Evolutionary conservation across 805 yeast species (phyloP), one percentile per base, ranked within the genome.

Genomic region (Wickerhamomyces rabaulensis): DNA sequence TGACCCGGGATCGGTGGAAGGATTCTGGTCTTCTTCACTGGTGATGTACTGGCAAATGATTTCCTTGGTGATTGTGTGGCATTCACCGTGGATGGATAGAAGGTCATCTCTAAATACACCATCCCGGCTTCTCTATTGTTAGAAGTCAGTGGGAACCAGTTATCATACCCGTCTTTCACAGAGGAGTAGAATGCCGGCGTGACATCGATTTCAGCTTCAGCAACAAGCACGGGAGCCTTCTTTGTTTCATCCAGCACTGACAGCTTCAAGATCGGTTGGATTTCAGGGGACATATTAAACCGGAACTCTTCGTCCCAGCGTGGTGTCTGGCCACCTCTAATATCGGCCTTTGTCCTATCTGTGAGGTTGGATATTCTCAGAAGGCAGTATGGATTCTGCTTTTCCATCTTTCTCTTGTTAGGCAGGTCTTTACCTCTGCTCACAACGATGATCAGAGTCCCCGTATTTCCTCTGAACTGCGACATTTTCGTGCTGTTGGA

Each of bases 261-360:
- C 2, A 94, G 69, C 50, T 80, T 79, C 67, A 94, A 63, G 0
- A 73, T 50, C 2, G 89, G 84, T 43, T 75, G 79, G 23, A 83
- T 72, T 33, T 82, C 85, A 8, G 86, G 75, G 1, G 81, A 73
- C 22, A 88, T 69, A 35, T 76, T 76, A 58, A 86, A 87, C 54
- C 87, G 69, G 47, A 85, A 71, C 52, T 87, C 89, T 50, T 81
- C 81, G 49, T 87, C 82, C 88, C 97, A 94, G 19, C 73, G 78
- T 1, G 99, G 99, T 5, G 87, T 85, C 62, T 94, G 99, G 2
- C 99, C 99, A 1, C 96, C 99, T 54, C 98, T 70, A 44, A 79
- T 76, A 49, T 87, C 81, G 0, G 88, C 75, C 31, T 80, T 82
- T 1, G 97, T 88, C 58, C 84, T 80, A 52, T 86, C 82, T 9